Conservation (phyloP, 805 yeast genomes). For the Yarrowia phangngaensis region DNA sequence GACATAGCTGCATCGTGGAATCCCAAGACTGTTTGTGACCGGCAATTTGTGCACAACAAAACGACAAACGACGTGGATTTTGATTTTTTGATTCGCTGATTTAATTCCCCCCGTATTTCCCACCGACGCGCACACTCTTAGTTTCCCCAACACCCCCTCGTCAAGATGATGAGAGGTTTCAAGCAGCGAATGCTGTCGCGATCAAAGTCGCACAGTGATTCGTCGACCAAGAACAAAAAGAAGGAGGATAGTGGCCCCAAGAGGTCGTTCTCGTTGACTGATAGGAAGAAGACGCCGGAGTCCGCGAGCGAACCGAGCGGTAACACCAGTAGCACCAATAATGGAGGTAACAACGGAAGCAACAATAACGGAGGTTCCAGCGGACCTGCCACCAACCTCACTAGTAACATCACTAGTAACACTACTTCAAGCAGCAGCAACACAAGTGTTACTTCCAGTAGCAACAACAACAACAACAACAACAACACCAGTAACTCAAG, state of each 20-base stretch:
- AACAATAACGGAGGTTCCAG: neutral
- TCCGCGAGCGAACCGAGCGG: conserved; percentile 3
- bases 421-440: neutral
- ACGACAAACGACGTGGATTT: too few relatives aligned
- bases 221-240: conserved; percentile 28
- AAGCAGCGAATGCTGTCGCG: conserved; percentile 36
- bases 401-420: neutral
- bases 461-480: conserved; percentile 9
- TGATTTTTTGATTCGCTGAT: too few relatives aligned
- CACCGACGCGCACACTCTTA: too few relatives aligned
- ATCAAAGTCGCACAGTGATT: conserved; percentile 32
- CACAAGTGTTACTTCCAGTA: neutral
- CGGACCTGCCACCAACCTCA: neutral
- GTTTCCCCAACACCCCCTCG: too few relatives aligned
- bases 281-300: conserved; percentile 23
- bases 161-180: conserved; percentile 35
- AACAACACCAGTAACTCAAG: conserved; percentile 12
- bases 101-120: too few relatives aligned
- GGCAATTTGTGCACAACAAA: too few relatives aligned
- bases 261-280: conserved; percentile 22
- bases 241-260: conserved; percentile 26
- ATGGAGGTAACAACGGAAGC: neutral
- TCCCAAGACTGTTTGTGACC: too few relatives aligned
- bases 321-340: neutral
- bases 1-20: neutral